Percentiles rank a stretch among this genome's conserved stretches.
These are phyloP conservation scores for Pseudoperonospora humuli DNA, from an alignment of 352 stramenopile genomes.

Conservation along the genomic window DNA sequence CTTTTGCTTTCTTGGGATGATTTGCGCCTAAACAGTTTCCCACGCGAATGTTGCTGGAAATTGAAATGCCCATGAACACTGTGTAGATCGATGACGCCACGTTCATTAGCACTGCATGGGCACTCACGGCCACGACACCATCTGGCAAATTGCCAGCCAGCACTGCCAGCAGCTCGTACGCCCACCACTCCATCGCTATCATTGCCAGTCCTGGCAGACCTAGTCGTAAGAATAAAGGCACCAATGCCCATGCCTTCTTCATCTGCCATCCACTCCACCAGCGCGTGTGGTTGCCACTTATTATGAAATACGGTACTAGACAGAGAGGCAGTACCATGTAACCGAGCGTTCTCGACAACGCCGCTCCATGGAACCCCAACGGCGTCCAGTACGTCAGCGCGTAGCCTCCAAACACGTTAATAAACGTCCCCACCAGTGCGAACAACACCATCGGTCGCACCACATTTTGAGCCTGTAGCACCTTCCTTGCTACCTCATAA, in stretches of 20 bases:
- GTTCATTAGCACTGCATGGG: constrained; percentile 70
- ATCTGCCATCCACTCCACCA: constrained; percentile 51
- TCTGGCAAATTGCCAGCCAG: constrained; percentile 61
- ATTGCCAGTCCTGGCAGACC: constrained; percentile 45
- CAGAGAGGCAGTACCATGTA: constrained; percentile 45
- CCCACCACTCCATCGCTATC: constrained; percentile 75
- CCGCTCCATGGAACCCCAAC: constrained; percentile 66
- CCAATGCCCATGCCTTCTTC: constrained; percentile 27
- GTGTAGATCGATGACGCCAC: constrained; percentile 58
- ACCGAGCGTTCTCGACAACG: constrained; percentile 49
- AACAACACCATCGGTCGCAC: constrained; percentile 51
- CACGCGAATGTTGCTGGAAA: constrained; percentile 70
- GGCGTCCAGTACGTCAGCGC: constrained; percentile 60
- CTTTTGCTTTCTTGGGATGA: constrained; percentile 47
- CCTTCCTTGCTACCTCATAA: constrained; percentile 71
- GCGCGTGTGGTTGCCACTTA: constrained; percentile 21
- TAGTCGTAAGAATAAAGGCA: constrained; percentile 45
- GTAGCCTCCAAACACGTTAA: constrained; percentile 65
- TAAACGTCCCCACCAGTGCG: constrained; percentile 41
- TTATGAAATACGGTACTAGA: constrained; percentile 47
- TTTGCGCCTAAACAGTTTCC: constrained; percentile 78
- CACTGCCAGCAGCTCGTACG: constrained; percentile 65
- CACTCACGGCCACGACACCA: constrained; percentile 61
- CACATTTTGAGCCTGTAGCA: constrained; percentile 69
- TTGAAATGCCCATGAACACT: constrained; percentile 55